Percentiles rank a stretch among this genome's conserved stretches.
Evolutionary conservation across 2,329 filamentous ascomycete species (phyloP).

Genomic region (Ophiostoma montium): DNA sequence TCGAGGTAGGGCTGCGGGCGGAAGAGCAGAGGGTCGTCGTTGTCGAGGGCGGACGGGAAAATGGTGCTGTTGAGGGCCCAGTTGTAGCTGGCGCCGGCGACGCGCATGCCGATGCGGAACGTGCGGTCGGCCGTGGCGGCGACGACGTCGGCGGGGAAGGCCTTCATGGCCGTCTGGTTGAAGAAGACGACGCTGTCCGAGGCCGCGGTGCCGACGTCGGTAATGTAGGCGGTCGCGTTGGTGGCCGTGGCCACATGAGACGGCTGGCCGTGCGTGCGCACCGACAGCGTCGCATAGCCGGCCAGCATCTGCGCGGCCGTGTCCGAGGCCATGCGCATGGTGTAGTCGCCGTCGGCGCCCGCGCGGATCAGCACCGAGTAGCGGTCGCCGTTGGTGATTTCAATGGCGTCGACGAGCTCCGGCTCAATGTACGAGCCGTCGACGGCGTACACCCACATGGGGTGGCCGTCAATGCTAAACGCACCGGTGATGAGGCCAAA

Average conservation of each 20-base stretch:
- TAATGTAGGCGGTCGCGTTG: conserved; percentile 25
- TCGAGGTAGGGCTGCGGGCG: conserved; percentile 20
- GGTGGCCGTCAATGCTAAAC: conserved; percentile 37
- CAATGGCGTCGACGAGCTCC: conserved; percentile 31
- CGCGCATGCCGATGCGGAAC: conserved; percentile 27
- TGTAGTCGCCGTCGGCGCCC: conserved; percentile 33
- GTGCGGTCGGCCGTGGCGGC: conserved; percentile 29
- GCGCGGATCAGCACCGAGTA: conserved; percentile 33
- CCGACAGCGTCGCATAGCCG: conserved; percentile 35
- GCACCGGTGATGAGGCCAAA: conserved; percentile 30
- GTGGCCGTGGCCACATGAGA: background rate
- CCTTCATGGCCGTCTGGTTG: conserved; percentile 26
- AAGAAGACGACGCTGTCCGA: conserved; percentile 29
- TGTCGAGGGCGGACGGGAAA: conserved; percentile 24
- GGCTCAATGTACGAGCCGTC: conserved; percentile 42
- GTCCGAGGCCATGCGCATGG: conserved; percentile 37
- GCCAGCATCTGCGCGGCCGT: conserved; percentile 39
- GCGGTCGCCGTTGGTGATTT: conserved; percentile 36
- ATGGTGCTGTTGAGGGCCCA: conserved; percentile 39
- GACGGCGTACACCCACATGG: conserved; percentile 39
- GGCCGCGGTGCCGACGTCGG: conserved; percentile 30
- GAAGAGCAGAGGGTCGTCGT: conserved; percentile 31
- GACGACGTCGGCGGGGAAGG: conserved; percentile 33
- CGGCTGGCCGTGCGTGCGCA: conserved; percentile 13
- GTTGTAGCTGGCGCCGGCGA: conserved; percentile 30